Percentiles rank a stretch among this genome's conserved stretches.
These are phyloP conservation scores for Hawksworthiomyces lignivorus DNA, from an alignment of 2,329 filamentous ascomycete species.

Conservation along the genomic window DNA sequence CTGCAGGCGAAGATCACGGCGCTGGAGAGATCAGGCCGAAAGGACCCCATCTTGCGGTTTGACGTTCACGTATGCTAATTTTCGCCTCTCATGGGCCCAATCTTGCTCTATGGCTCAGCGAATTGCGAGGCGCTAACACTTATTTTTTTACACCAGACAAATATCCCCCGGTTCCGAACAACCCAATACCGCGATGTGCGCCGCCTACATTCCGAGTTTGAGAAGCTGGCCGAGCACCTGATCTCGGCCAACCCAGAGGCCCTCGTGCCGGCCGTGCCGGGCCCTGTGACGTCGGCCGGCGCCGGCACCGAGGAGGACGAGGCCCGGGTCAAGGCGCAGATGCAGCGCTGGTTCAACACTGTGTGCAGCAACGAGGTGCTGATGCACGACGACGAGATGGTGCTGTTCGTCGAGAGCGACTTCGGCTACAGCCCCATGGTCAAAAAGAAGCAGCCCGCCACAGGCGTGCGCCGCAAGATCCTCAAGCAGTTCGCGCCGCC, in stretches of 20 bases:
- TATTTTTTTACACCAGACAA: constrained; percentile 56
- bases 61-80: constrained; percentile 76
- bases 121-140: no score
- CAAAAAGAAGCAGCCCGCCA: constrained; percentile 92
- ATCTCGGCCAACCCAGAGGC: constrained; percentile 97
- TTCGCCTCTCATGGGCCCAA: no score
- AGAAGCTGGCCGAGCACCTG: constrained; percentile 91
- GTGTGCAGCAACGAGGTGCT: constrained; percentile 88
- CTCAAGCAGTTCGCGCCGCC: constrained; percentile 98
- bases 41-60: constrained; percentile 89
- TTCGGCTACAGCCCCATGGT: constrained; percentile 96
- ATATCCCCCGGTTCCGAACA: constrained; percentile 94
- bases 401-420: constrained; percentile 97
- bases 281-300: constrained; percentile 88
- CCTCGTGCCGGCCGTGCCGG: constrained; percentile 86
- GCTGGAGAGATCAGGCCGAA: constrained; percentile 85
- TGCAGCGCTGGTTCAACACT: constrained; percentile 93
- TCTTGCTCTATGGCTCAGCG: no score
- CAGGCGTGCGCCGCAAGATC: constrained; percentile 87
- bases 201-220: constrained; percentile 89
- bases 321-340: constrained; percentile 71
- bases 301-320: constrained; percentile 97
- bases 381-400: constrained; percentile 93
- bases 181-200: constrained; percentile 98
- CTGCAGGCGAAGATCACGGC: constrained; percentile 93